Conservation (phyloP, 1,284 basidiomycete species). For the Marasmius sp. region DNA sequence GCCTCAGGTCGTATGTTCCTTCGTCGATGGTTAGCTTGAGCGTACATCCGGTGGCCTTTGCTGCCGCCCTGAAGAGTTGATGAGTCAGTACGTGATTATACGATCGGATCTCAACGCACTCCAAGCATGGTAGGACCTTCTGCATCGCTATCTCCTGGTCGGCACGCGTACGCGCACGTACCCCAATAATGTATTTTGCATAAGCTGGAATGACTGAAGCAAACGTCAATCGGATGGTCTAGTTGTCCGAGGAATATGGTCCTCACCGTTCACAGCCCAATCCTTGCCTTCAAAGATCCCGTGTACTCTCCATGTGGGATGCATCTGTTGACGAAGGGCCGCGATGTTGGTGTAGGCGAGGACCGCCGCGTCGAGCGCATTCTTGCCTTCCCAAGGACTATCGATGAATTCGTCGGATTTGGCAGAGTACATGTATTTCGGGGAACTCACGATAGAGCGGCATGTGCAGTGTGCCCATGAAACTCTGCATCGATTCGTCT, state of each 20-base stretch:
- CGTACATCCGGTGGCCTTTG: slow-evolving; percentile 68
- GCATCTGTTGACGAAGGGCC: slow-evolving; percentile 70
- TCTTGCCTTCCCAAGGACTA: slow-evolving; percentile 69
- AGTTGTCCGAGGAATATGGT: not conserved
- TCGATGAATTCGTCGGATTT: slow-evolving; percentile 42
- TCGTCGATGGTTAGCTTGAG: slow-evolving; percentile 44
- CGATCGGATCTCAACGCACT: slow-evolving; percentile 43
- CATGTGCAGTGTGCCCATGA: slow-evolving; percentile 54
- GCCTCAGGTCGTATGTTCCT: slow-evolving; percentile 58
- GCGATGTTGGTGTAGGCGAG: slow-evolving; percentile 71
- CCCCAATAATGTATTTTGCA: slow-evolving; percentile 65
- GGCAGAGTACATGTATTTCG: slow-evolving; percentile 20
- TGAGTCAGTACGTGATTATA: not conserved
- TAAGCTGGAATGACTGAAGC: slow-evolving; percentile 76
- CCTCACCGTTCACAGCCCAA: slow-evolving; percentile 60
- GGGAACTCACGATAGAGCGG: not conserved
- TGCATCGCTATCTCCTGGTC: slow-evolving; percentile 57
- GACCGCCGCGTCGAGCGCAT: slow-evolving; percentile 77
- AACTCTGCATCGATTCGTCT: slow-evolving; percentile 52
- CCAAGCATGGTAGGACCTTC: slow-evolving; percentile 69
- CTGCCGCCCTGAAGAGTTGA: slow-evolving; percentile 57
- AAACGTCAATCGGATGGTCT: not conserved
- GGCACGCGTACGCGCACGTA: slow-evolving; percentile 67
- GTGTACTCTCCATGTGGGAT: slow-evolving; percentile 62
- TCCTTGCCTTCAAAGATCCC: slow-evolving; percentile 64